phyloP scores from a whole-genome alignment of 2,329 filamentous ascomycete genomes.

The Bipolaris bicolor region DNA sequence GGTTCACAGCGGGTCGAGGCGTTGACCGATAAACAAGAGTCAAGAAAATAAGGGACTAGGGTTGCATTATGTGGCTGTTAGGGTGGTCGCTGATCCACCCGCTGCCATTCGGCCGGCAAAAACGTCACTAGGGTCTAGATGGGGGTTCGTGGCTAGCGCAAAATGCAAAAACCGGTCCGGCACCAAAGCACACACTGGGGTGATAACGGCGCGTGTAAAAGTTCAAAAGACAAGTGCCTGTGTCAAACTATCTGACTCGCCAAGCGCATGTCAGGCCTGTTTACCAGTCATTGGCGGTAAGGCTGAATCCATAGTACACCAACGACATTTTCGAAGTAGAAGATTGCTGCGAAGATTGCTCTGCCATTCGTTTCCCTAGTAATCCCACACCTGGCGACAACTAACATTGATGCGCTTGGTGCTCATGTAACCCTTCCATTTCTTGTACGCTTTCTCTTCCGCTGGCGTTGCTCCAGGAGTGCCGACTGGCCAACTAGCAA shows the following conservation, averaged over 20 bases:
- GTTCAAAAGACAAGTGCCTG: slow-evolving; percentile 3
- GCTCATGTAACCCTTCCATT: slow-evolving; percentile 50
- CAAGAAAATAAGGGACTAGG: slow-evolving; percentile 5
- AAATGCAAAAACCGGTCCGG: slow-evolving; percentile 2
- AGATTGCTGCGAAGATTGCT: not conserved
- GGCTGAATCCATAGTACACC: not conserved
- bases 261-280: not conserved
- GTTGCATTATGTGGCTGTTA: slow-evolving; percentile 4
- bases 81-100: slow-evolving; percentile 1
- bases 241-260: slow-evolving; percentile 8
- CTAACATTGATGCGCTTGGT: slow-evolving; percentile 50
- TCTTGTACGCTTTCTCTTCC: slow-evolving; percentile 45
- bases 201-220: slow-evolving; percentile 6
- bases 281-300: not conserved
- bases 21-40: slow-evolving; percentile 7
- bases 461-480: slow-evolving; percentile 39
- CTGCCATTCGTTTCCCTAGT: slow-evolving; percentile 26
- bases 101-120: slow-evolving; percentile 1
- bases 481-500: slow-evolving; percentile 73
- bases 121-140: slow-evolving; percentile 6
- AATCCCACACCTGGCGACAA: slow-evolving; percentile 51
- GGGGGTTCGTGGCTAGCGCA: slow-evolving; percentile 7
- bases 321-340: too few species aligned
- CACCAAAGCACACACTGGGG: slow-evolving; percentile 8
- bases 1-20: slow-evolving; percentile 7